phyloP scores from a whole-genome alignment of 208 protist genomes.

The Jaenimonas drosophilae region DNA sequence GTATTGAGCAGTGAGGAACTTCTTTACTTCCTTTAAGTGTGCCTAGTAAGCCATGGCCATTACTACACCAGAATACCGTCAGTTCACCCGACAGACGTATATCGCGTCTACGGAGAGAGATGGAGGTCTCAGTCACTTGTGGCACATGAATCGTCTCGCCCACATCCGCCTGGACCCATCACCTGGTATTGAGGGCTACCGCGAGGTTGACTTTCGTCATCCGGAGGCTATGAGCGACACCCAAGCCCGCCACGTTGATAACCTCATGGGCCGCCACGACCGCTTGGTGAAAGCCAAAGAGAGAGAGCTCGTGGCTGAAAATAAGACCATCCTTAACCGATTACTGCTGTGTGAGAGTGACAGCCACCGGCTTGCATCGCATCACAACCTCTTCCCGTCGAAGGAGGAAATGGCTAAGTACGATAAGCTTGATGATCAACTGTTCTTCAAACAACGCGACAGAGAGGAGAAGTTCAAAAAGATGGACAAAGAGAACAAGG shows the following conservation, averaged over 20 bases:
- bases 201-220: conserved; percentile 40
- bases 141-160: conserved; percentile 52
- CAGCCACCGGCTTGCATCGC: not conserved
- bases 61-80: conserved; percentile 22
- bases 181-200: conserved; percentile 31
- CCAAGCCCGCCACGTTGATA: conserved; percentile 6
- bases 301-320: conserved; percentile 18
- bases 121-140: conserved; percentile 43
- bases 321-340: conserved; percentile 16
- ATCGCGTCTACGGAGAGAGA: conserved; percentile 27
- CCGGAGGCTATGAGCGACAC: conserved; percentile 11
- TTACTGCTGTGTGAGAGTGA: conserved; percentile 8
- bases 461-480: conserved; percentile 3
- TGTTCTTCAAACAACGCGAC: not conserved
- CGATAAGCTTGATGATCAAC: conserved; percentile 1
- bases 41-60: conserved; percentile 1
- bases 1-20: no score
- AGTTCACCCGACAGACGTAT: conserved; percentile 24
- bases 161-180: conserved; percentile 20
- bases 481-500: conserved; percentile 2
- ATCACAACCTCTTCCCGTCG: conserved; percentile 1
- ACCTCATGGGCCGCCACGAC: conserved; percentile 20
- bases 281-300: conserved; percentile 31
- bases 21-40: not conserved
- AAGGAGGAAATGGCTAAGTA: not conserved